Conservation (phyloP, 371 early-diverging fungal genomes). For the Nematocida minor region DNA sequence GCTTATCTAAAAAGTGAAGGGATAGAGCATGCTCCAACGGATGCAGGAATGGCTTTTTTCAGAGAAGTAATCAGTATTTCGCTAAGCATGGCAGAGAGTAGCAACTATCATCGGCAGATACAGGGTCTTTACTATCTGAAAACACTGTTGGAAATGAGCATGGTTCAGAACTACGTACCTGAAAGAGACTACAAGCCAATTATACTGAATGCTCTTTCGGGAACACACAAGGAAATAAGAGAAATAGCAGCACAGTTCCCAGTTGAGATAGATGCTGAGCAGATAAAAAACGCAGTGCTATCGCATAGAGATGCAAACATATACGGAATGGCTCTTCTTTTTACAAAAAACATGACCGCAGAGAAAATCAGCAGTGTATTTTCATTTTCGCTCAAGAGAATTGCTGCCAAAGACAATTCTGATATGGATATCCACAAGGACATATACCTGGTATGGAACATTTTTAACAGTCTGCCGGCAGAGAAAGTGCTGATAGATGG, state of each 20-base stretch:
- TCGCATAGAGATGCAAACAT: neutral
- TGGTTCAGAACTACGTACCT: neutral
- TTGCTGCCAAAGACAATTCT: neutral
- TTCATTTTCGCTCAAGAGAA: neutral
- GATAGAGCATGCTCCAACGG: neutral
- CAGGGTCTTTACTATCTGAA: constrained; percentile 28
- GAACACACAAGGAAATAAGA: constrained; percentile 21
- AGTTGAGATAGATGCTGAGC: neutral
- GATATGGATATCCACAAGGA: neutral
- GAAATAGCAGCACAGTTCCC: neutral
- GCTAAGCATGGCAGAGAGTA: constrained; percentile 6
- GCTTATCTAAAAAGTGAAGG: neutral
- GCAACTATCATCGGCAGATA: constrained; percentile 1
- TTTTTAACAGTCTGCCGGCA: constrained; percentile 6
- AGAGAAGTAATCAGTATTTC: neutral
- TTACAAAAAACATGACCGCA: neutral
- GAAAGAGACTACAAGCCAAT: neutral
- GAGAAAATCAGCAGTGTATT: neutral
- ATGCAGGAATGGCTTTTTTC: neutral
- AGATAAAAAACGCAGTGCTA: neutral
- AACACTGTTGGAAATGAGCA: neutral
- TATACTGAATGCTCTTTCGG: neutral
- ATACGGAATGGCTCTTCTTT: constrained; percentile 33
- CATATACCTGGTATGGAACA: constrained; percentile 21
- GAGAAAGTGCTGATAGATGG: constrained; percentile 1